phyloP scores from a whole-genome alignment of 805 yeast species.

The Wickerhamomyces bisporus region DNA sequence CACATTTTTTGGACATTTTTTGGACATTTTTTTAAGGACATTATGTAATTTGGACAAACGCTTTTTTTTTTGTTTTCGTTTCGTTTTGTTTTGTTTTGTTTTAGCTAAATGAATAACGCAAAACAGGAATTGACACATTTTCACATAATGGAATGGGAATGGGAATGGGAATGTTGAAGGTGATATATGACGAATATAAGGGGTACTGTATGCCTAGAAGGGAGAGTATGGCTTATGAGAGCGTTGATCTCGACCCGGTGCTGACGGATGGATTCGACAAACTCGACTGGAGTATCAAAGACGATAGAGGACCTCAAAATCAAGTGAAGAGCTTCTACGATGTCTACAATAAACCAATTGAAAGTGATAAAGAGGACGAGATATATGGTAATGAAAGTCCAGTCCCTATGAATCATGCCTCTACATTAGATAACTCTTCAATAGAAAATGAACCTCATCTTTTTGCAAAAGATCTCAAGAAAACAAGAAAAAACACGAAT shows the following conservation, averaged over 20 bases:
- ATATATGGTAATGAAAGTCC: slow-evolving; percentile 9
- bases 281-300: slow-evolving; percentile 29
- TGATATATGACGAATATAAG: slow-evolving; percentile 17
- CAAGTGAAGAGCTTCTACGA: slow-evolving; percentile 4
- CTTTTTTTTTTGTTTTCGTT: no score
- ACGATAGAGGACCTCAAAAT: slow-evolving; percentile 2
- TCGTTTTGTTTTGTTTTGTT: no score
- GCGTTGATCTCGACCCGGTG: not conserved
- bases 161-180: slow-evolving; percentile 8
- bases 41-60: no score
- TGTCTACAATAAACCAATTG: not conserved
- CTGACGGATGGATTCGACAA: slow-evolving; percentile 38
- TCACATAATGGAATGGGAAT: no score
- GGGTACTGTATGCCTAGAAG: slow-evolving; percentile 19
- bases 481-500: not conserved
- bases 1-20: no score
- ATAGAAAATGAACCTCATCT: no score
- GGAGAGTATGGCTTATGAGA: slow-evolving; percentile 1
- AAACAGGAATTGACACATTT: no score
- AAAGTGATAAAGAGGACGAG: slow-evolving; percentile 9
- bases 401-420: slow-evolving; percentile 9
- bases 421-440: not conserved
- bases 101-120: no score
- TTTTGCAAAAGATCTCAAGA: not conserved
- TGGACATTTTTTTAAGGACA: no score